These are phyloP conservation scores for Phytophthora palmivora DNA, from an alignment of 352 stramenopile species.

Conservation along the genomic window DNA sequence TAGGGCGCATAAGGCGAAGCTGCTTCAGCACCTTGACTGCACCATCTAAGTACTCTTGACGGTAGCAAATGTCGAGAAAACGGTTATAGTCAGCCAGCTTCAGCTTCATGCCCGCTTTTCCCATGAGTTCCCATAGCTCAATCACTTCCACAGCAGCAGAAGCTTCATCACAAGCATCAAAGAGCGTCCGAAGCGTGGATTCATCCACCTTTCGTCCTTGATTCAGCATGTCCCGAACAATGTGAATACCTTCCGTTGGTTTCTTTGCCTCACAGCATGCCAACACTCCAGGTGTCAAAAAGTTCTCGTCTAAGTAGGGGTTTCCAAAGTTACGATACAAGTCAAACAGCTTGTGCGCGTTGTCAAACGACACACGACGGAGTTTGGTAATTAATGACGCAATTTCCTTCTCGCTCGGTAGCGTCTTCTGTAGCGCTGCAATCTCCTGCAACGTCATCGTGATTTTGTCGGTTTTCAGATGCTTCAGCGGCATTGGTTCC, in stretches of 20 bases:
- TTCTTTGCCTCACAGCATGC: constrained; percentile 84
- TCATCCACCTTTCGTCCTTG: constrained; percentile 87
- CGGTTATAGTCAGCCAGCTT: constrained; percentile 68
- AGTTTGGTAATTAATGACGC: constrained; percentile 64
- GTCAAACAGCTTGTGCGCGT: constrained; percentile 83
- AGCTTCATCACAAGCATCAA: constrained; percentile 76
- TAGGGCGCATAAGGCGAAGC: constrained; percentile 62
- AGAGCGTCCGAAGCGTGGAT: constrained; percentile 70
- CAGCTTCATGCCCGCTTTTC: constrained; percentile 61
- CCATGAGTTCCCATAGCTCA: constrained; percentile 78
- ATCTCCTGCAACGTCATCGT: constrained; percentile 81
- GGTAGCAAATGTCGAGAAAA: constrained; percentile 82
- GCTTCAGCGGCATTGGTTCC: constrained; percentile 39
- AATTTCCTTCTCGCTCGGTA: constrained; percentile 74
- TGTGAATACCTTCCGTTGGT: constrained; percentile 71
- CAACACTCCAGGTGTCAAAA: constrained; percentile 79
- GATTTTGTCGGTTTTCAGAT: constrained; percentile 67
- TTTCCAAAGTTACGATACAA: constrained; percentile 90
- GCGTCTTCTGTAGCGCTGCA: constrained; percentile 72
- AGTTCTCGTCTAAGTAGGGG: constrained; percentile 83
- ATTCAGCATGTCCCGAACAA: constrained; percentile 85
- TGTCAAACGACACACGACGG: constrained; percentile 73
- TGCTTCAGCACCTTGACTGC: constrained; percentile 82
- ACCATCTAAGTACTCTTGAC: constrained; percentile 78
- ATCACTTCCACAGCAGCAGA: constrained; percentile 68